Evolutionary conservation across 2,329 filamentous ascomycete genomes (phyloP).

Genomic region (Arthroderma sp.): DNA sequence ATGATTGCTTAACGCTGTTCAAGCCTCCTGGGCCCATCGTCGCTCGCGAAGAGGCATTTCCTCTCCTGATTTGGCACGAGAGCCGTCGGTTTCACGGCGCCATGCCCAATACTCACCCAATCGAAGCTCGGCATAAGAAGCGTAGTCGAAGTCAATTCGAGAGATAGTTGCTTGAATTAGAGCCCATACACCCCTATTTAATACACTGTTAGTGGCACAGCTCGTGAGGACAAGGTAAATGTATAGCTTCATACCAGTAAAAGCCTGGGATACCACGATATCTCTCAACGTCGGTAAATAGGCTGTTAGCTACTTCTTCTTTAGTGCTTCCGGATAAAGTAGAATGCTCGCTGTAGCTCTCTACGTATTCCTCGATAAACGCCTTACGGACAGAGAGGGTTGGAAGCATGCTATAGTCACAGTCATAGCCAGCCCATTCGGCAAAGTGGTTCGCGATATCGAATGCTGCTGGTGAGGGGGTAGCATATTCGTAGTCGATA

Average conservation of each 20-base stretch:
- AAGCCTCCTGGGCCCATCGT: conserved; percentile 56
- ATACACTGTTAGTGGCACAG: not conserved
- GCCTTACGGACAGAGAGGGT: conserved; percentile 60
- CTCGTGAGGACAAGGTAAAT: not conserved
- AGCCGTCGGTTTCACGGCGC: conserved; percentile 61
- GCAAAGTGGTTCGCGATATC: conserved; percentile 97
- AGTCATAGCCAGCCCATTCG: conserved; percentile 95
- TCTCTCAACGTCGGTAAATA: conserved; percentile 69
- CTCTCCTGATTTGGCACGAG: conserved; percentile 39
- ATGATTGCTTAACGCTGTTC: conserved; percentile 7
- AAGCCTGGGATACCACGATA: conserved; percentile 87
- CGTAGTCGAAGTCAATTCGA: conserved; percentile 94
- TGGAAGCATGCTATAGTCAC: conserved; percentile 74
- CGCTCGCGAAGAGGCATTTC: conserved; percentile 62
- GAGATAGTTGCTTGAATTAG: conserved; percentile 90
- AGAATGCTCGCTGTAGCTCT: conserved; percentile 51
- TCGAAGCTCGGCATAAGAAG: conserved; percentile 72
- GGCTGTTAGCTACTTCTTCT: conserved; percentile 51
- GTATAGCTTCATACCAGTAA: conserved; percentile 39
- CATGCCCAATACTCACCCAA: conserved; percentile 88
- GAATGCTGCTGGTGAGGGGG: conserved; percentile 85
- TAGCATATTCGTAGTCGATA: conserved; percentile 98
- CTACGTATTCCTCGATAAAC: conserved; percentile 75
- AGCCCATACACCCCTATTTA: conserved; percentile 76
- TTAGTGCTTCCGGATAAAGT: conserved; percentile 31